Base-by-base conservation (phyloP, 805 yeast genomes). In the Suhomyces tanzawaensis region DNA sequence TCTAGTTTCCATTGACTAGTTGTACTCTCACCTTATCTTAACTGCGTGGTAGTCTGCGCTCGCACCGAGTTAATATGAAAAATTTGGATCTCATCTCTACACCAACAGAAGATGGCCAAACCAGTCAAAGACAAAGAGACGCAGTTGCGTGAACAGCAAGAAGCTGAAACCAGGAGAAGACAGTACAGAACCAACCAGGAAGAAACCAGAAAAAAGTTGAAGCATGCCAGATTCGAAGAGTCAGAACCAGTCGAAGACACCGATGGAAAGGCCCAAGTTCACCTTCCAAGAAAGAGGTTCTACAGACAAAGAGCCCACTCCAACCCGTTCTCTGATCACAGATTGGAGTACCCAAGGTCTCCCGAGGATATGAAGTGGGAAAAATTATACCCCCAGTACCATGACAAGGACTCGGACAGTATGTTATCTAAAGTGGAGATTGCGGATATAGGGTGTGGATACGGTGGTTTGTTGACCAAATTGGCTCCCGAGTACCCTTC, bases 291-390 rank as follows among this genome's bases (percentile, higher is more conserved):
- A 55, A 85, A 93, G 60, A 76, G 93, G 51, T 93, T 76, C 57
- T 93, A 93, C 61, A 77, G 99, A 59, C 99, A 93, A 64, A 71
- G 99, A 63, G 99, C 99, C 1, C 99, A 93, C 58, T 89, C 97
- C 2, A 93, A 93, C 57, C 98, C 98, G 16, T 93, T 93, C 54
- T 85, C 96, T 14, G 99, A 93, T 63, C 99, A 93, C 61, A 78
- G 82, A 51, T 71, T 93, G 31, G 95, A 87, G 44, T 93, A 93
- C 52, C 98, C 99, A 15, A 59, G 63, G 29, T 71, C 77, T 15
- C 99, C 99, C 4, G 77, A 71, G 26, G 74, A 70, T 18, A 91
- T 93, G 98, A 81, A 89, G 58, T 93, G 99, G 99, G 56, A 73
- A 1, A 75, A 69, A 52, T 65, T 84, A 36, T 91, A 81, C 52